Conservation (phyloP, 306 rosid genomes). For the Medicago arabica region DNA sequence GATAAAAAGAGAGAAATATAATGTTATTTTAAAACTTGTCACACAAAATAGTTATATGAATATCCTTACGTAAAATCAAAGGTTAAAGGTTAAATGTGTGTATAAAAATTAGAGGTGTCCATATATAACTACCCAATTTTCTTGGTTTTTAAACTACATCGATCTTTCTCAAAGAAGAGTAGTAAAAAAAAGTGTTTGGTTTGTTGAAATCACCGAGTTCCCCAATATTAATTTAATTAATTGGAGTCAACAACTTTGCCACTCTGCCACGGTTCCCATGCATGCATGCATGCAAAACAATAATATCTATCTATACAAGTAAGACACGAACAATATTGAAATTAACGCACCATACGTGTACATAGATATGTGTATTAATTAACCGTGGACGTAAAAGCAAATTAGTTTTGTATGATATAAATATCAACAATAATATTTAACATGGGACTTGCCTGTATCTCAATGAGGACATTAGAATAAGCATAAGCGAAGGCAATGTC, state of each 20-base stretch:
- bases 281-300: conserved; percentile 40
- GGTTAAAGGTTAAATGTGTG: no score
- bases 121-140: no score
- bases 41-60: no score
- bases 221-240: not conserved
- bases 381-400: not conserved
- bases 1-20: no score
- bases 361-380: not conserved
- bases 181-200: not conserved
- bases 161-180: not conserved
- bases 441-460: conserved; percentile 74
- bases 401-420: not conserved
- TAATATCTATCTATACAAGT: not conserved
- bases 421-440: not conserved
- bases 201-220: not conserved
- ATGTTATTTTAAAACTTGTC: no score
- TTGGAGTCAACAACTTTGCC: not conserved
- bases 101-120: no score
- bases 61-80: no score
- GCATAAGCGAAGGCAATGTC: conserved; percentile 97
- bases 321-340: not conserved
- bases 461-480: conserved; percentile 89
- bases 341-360: not conserved
- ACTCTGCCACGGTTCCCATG: conserved; percentile 13
- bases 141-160: not conserved